Percentiles rank a stretch among this genome's conserved stretches.
phyloP scores from a whole-genome alignment of 2,329 filamentous ascomycete species.

The Albifimbria verrucaria region DNA sequence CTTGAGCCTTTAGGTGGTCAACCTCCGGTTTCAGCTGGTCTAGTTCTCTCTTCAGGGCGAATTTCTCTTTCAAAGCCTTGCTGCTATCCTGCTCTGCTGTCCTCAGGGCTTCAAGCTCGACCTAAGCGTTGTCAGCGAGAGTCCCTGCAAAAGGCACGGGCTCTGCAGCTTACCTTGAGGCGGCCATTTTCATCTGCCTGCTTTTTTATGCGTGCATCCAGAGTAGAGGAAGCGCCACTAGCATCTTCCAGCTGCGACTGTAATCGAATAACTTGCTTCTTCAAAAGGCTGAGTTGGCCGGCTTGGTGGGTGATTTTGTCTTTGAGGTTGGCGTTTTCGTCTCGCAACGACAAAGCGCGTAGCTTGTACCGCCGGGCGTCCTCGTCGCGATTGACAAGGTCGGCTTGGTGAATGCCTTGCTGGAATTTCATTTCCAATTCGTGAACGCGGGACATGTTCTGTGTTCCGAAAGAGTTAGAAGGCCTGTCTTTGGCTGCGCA shows the following conservation, averaged over 20 bases:
- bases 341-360: constrained; percentile 66
- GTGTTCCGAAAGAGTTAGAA: no score
- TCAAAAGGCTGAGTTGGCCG: constrained; percentile 51
- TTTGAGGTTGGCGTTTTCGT: constrained; percentile 69
- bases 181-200: constrained; percentile 46
- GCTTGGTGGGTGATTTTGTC: constrained; percentile 60
- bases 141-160: no score
- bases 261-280: constrained; percentile 35
- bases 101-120: constrained; percentile 68
- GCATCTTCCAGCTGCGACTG: constrained; percentile 40
- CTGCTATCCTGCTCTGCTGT: constrained; percentile 65
- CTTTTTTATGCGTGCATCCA: constrained; percentile 45
- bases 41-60: constrained; percentile 49
- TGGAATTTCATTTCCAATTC: constrained; percentile 70
- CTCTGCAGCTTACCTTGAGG: constrained; percentile 37
- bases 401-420: constrained; percentile 59
- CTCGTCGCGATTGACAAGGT: constrained; percentile 72
- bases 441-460: constrained; percentile 46
- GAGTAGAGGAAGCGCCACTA: constrained; percentile 38
- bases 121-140: constrained; percentile 39
- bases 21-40: constrained; percentile 52
- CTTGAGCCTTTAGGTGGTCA: constrained; percentile 53
- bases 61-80: constrained; percentile 61
- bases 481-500: constrained; percentile 7
- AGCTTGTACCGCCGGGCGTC: constrained; percentile 67